phyloP scores from a whole-genome alignment of 768 basidiomycete species.

The Mycena galopus region DNA sequence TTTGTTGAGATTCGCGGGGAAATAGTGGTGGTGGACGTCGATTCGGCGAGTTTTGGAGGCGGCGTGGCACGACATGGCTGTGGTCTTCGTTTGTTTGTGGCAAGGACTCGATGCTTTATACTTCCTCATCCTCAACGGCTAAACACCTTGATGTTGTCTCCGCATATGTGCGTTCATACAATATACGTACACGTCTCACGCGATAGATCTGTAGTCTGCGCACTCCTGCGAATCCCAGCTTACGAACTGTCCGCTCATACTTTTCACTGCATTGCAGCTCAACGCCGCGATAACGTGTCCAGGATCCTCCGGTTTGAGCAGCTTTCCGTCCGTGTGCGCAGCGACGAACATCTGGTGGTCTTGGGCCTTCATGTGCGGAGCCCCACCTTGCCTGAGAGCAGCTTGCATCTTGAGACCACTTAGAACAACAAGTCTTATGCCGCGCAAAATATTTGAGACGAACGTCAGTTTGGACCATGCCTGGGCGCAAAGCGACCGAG shows the following conservation, averaged over 20 bases:
- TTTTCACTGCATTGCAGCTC: constrained; percentile 69
- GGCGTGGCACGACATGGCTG: not conserved
- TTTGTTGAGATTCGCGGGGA: constrained; percentile 67
- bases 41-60: constrained; percentile 49
- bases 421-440: constrained; percentile 1
- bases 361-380: constrained; percentile 63
- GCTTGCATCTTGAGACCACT: constrained; percentile 77
- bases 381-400: constrained; percentile 63
- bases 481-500: constrained; percentile 86
- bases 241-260: constrained; percentile 82
- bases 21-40: constrained; percentile 86
- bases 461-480: constrained; percentile 88
- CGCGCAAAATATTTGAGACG: constrained; percentile 41
- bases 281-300: constrained; percentile 86
- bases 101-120: too few relatives aligned
- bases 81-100: not conserved
- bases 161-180: not conserved
- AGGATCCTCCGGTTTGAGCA: constrained; percentile 80
- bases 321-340: constrained; percentile 71
- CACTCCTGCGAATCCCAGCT: constrained; percentile 85
- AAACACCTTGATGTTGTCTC: too few relatives aligned
- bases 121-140: not conserved
- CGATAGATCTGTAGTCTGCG: constrained; percentile 58
- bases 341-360: constrained; percentile 72
- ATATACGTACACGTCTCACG: constrained; percentile 9